Base-by-base conservation (phyloP, 169 alveolate species). In the Plasmodium chabaudi region DNA sequence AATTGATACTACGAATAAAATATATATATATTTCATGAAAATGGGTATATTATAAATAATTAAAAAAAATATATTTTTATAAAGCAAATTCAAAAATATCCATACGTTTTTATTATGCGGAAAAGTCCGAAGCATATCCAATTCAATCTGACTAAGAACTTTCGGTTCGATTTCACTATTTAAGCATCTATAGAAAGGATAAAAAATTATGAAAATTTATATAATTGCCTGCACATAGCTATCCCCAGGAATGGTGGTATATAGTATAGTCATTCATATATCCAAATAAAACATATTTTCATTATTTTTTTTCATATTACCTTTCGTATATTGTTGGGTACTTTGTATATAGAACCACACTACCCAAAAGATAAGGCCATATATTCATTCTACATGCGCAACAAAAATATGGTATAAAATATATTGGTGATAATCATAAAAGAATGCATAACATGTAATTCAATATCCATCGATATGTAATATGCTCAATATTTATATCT, bases 61-160 rank as follows among this genome's bases (percentile, higher is more conserved):
- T 53, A 10, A 44, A n/a, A 67, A 21, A 67, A 6, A 17, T 13
- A 34, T 10, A 17, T 2, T n/a, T 9, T 46, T 13, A 63, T 17
- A 65, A 23, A 60, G 15, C 17, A 44, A 46, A 49, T 72, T n/a
- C 92, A 77, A 57, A 34, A 88, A 70, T 64, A 70, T 60, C 56
- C 87, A 74, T 86, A 93, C 97, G 74, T 92, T 73, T 61, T 75
- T 93, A 75, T 95, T 92, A 65, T 74, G 92, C 1, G 98, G 98
- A 69, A 95, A 95, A 21, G 98, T 95, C 19, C 98, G 92, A 47
- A 77, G 72, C 19, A 95, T 84, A 65, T 95, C 98, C 91, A 94
- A 64, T 72, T 94, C 97, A 21, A 95, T 95, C 79, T 95, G 97
- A 27, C 94, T 93, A 55, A 89, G 72, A 17, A 91, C 92, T 19